Conservation (phyloP, 2,329 filamentous ascomycete species). For the Albifimbria verrucaria region DNA sequence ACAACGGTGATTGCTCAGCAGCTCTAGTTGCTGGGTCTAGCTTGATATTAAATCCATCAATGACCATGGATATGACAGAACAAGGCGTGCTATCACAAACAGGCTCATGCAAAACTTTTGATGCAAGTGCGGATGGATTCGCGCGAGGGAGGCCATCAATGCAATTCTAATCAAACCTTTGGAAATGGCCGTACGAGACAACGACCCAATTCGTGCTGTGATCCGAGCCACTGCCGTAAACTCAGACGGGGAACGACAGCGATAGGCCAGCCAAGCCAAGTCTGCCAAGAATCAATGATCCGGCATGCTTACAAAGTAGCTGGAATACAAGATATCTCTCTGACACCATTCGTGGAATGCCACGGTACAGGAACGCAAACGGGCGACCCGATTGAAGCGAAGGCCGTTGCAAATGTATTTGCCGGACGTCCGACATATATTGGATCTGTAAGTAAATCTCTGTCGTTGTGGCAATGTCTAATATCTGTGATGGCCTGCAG, state of each 20-base stretch:
- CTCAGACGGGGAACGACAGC: constrained; percentile 2
- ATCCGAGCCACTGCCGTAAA: constrained; percentile 14
- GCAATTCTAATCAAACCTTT: constrained; percentile 27
- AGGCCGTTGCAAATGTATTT: constrained; percentile 7
- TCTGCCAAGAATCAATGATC: constrained; percentile 7
- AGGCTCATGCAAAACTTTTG: constrained; percentile 26
- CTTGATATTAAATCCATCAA: constrained; percentile 23
- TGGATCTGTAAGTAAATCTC: constrained; percentile 3
- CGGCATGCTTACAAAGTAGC: constrained; percentile 8
- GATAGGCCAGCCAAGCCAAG: constrained; percentile 5
- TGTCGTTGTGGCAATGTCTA: no score
- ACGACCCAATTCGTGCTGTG: constrained; percentile 13
- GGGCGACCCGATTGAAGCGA: constrained; percentile 11
- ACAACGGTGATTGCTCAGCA: constrained; percentile 26
- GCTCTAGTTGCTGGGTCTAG: constrained; percentile 33
- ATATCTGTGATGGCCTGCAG: not conserved
- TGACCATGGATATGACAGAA: constrained; percentile 13
- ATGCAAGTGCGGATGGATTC: constrained; percentile 28
- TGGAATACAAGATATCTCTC: constrained; percentile 18
- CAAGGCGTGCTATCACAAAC: constrained; percentile 12
- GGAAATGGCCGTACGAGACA: constrained; percentile 19
- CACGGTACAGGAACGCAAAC: constrained; percentile 14
- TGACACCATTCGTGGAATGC: constrained; percentile 33
- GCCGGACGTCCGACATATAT: constrained; percentile 6
- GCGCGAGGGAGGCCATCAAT: constrained; percentile 26